Conservation (phyloP, 1,284 basidiomycete species). For the Tylopilus sp. region DNA sequence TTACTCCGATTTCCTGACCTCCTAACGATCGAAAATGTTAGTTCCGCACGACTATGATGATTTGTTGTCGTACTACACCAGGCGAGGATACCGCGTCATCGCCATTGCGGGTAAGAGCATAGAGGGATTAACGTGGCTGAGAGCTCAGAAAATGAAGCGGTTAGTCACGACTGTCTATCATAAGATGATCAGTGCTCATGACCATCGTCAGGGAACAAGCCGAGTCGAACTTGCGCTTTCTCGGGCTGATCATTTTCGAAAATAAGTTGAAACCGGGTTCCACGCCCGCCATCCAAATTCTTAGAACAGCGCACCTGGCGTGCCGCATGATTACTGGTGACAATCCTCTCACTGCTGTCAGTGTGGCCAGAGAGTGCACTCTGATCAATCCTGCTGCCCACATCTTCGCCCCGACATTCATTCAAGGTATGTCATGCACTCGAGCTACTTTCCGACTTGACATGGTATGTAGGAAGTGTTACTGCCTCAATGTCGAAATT, state of each 20-base stretch:
- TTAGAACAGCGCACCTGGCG: slow-evolving; percentile 86
- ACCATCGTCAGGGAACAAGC: slow-evolving; percentile 75
- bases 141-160: slow-evolving; percentile 95
- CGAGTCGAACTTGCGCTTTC: slow-evolving; percentile 85
- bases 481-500: slow-evolving; percentile 64
- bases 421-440: slow-evolving; percentile 51
- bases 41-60: slow-evolving; percentile 98
- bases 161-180: slow-evolving; percentile 32
- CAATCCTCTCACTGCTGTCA: slow-evolving; percentile 94
- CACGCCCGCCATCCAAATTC: slow-evolving; percentile 83
- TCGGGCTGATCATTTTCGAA: slow-evolving; percentile 97
- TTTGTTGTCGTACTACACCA: slow-evolving; percentile 93
- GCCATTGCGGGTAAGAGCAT: slow-evolving; percentile 97
- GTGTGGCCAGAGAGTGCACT: slow-evolving; percentile 92
- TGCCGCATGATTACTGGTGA: slow-evolving; percentile 99
- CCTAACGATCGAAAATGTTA: slow-evolving; percentile 32
- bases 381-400: slow-evolving; percentile 86
- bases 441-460: background rate
- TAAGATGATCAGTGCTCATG: slow-evolving; percentile 2
- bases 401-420: slow-evolving; percentile 86
- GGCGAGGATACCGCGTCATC: slow-evolving; percentile 96
- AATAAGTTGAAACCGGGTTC: slow-evolving; percentile 97
- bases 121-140: slow-evolving; percentile 93
- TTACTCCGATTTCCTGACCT: background rate
- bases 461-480: slow-evolving; percentile 48